Base-by-base conservation (phyloP, 2,329 filamentous ascomycete species). In the Ilyonectria mors-panacis region DNA sequence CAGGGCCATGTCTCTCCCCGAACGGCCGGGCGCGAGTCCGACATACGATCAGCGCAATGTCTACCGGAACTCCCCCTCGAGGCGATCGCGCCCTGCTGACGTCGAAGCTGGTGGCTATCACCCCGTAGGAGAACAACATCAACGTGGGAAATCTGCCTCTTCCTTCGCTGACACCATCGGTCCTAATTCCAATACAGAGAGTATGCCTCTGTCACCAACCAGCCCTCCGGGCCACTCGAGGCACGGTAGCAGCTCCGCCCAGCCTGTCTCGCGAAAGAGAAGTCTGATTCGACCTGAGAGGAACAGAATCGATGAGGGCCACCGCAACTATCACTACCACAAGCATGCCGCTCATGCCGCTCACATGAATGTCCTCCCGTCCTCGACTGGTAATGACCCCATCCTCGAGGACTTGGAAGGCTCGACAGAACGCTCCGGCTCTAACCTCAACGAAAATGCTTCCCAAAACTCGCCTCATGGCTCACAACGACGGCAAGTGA, bases 261-360 rank as follows among this genome's bases (percentile, higher is more conserved):
- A 81, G 59, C 78, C 81, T 44, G 79, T 88, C 67, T 78, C 83
- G 67, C 90, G 95, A 74, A 98, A 98, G 82, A 91, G 93, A 79
- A 98, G 94, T 80, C 85, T 99, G 70, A 91, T 99, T 77, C 88
- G 93, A 68, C 96, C 96, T 1, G 96, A 99, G 82, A 90, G 96
- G 72, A 92, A 92, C 76, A 90, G 93, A 73, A 94, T 97, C 73
- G 93, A 95, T 74, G 91, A 88, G 70, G 93, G 95, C 74, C 94
- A 98, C 79, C 94, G 95, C 15, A 97, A 98, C 80, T 99, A 98
- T 78, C 89, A 98, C 82, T 99, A 99, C 81, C 91, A 94, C 73
- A 93, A 97, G 79, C 95, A 97, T 88, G 94, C 97, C 10, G 93
- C 94, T 75, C 95, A 97, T 88, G 94, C 97, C 10, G 93, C 94